Base-by-base conservation (phyloP, 768 basidiomycete species). In the Hemileccinum rubropunctum region DNA sequence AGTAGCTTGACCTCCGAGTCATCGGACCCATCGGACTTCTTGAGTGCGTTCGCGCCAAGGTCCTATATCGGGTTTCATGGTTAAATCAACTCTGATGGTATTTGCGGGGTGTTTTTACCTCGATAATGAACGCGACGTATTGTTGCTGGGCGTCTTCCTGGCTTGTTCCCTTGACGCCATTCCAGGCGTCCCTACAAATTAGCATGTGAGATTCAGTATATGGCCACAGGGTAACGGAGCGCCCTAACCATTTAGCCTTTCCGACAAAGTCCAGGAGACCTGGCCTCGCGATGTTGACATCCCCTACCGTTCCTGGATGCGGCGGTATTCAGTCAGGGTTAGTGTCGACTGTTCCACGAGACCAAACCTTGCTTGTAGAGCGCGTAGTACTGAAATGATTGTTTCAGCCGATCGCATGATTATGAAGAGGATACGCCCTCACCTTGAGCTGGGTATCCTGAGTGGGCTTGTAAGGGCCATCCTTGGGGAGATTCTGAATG, bases 361-460 rank as follows among this genome's bases (percentile, higher is more conserved):
- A 18, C 47, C 67, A 39, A 47, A 87, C 92, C 91, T 78, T 95
- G 94, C 79, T 98, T 99, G 81, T 76, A 98, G 69, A 86, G 82
- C 58, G 77, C 79, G 77, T 98, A 99, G 78, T 97, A 97, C 95
- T 98, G 61, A 17, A 38, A 3, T 41, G 35, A 47, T 18, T 12
- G n/a, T 13, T 28, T 58, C 43, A 51, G 41, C 47, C 27, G 38
- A 53, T 59, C 36, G 38, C 20, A 33, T 3, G 40, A 52, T 55
- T 35, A 23, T 12, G 7, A 26, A 33, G 40, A 35, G 13, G 45
- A 36, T 43, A 32, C 28, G n/a, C 32, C 73, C 88, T 66, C 68
- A 94, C 95, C 59, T 72, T 75, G 58, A 98, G 88, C 75, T 91
- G 79, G 49, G 91, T 86, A 11, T 86, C 84, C 56, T 79, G 71